These are phyloP conservation scores for Candida pseudofarinosa DNA, from an alignment of 805 yeast species.

Conservation along the genomic window DNA sequence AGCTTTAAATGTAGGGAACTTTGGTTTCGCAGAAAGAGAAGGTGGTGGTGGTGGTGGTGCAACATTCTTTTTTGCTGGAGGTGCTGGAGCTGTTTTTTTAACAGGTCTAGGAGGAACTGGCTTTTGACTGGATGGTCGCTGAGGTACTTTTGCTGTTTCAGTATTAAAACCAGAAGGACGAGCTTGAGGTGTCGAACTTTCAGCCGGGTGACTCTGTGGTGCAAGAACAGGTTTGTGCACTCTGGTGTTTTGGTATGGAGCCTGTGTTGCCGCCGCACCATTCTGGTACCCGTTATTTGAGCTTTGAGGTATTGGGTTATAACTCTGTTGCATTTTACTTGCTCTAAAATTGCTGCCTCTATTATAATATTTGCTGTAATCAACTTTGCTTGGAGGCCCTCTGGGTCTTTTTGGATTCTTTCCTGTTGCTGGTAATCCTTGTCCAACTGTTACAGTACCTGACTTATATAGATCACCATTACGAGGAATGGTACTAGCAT, in stretches of 20 bases:
- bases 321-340: background rate
- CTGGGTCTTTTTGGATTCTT: constrained; percentile 74
- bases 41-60: constrained; percentile 48
- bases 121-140: constrained; percentile 5
- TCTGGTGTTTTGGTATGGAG: constrained; percentile 1
- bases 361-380: constrained; percentile 40
- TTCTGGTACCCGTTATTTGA: constrained; percentile 6
- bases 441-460: constrained; percentile 74
- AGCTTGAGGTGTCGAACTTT: constrained; percentile 21
- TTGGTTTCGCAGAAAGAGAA: constrained; percentile 49
- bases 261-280: constrained; percentile 8
- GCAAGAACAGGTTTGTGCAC: constrained; percentile 19
- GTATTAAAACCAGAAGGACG: constrained; percentile 7
- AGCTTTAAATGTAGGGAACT: constrained; percentile 77
- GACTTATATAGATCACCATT: constrained; percentile 80
- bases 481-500: constrained; percentile 50
- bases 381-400: constrained; percentile 38
- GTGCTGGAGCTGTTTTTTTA: constrained; percentile 51
- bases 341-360: constrained; percentile 19
- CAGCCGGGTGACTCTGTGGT: constrained; percentile 5
- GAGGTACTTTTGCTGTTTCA: constrained; percentile 8
- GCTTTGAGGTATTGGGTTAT: background rate
- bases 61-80: constrained; percentile 48
- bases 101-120: constrained; percentile 23
- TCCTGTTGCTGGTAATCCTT: constrained; percentile 73